A percentile compares a stretch with the other conserved stretches of the same genome.
Evolutionary conservation across 1,284 basidiomycete genomes (phyloP).

Genomic region (Kalmanozyma brasiliensis): DNA sequence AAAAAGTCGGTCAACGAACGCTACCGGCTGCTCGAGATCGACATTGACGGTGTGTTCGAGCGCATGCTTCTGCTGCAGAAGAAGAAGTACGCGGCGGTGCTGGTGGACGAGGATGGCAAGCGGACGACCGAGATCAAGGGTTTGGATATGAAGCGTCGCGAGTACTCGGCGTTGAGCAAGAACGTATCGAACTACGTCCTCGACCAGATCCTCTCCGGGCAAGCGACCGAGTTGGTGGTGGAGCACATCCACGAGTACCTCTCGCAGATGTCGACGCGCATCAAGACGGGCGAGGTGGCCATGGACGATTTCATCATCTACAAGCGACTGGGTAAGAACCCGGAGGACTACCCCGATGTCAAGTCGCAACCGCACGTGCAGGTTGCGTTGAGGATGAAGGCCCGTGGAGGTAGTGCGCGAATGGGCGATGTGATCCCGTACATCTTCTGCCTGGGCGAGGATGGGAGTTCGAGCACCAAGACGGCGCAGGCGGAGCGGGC

Average conservation of each 20-base stretch:
- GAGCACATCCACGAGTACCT: slow-evolving; percentile 94
- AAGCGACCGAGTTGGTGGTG: slow-evolving; percentile 87
- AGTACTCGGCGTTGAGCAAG: slow-evolving; percentile 92
- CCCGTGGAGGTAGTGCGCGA: slow-evolving; percentile 80
- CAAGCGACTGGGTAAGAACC: slow-evolving; percentile 66
- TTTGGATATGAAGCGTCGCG: slow-evolving; percentile 97
- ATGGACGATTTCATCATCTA: slow-evolving; percentile 92
- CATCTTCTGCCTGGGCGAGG: slow-evolving; percentile 85
- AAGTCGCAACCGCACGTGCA: slow-evolving; percentile 97
- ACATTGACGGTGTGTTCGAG: slow-evolving; percentile 93
- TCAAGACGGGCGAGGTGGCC: slow-evolving; percentile 80
- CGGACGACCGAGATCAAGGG: slow-evolving; percentile 83
- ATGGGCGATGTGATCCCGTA: slow-evolving; percentile 95
- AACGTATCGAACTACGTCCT: slow-evolving; percentile 77
- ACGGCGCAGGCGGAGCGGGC: slow-evolving; percentile 88
- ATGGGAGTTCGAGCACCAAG: slow-evolving; percentile 77
- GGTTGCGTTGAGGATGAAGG: slow-evolving; percentile 91
- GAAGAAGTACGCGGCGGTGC: slow-evolving; percentile 98
- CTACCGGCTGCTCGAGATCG: slow-evolving; percentile 95
- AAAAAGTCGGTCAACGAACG: slow-evolving; percentile 96
- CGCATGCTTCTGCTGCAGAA: slow-evolving; percentile 93
- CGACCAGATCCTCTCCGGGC: slow-evolving; percentile 89
- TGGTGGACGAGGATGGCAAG: slow-evolving; percentile 69
- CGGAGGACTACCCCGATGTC: slow-evolving; percentile 86
- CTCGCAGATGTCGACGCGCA: slow-evolving; percentile 77